phyloP scores from a whole-genome alignment of 768 basidiomycete species.

The Pleurotus salmoneostramineus region DNA sequence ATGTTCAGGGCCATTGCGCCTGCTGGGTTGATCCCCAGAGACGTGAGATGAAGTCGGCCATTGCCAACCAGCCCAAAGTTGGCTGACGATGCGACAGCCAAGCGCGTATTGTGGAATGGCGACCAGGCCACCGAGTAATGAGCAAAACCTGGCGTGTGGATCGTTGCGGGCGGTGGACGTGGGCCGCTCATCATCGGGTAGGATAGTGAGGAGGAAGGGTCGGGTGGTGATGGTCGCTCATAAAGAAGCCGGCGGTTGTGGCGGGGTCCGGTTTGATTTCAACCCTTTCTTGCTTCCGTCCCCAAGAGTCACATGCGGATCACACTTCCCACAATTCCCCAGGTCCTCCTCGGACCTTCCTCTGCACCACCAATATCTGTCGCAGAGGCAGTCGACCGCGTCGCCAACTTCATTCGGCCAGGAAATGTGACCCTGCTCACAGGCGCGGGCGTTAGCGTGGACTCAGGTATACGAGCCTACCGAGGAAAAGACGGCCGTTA shows the following conservation, averaged over 20 bases:
- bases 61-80: conserved; percentile 97
- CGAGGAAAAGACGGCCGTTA: conserved; percentile 83
- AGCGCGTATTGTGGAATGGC: conserved; percentile 70
- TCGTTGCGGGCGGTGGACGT: conserved; percentile 38
- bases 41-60: conserved; percentile 75
- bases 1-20: conserved; percentile 42
- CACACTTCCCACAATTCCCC: conserved; percentile 74
- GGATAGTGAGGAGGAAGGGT: conserved; percentile 5
- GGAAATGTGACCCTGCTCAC: conserved; percentile 79
- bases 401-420: conserved; percentile 59
- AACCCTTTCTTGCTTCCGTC: background rate
- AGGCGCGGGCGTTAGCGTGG: conserved; percentile 93
- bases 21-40: conserved; percentile 37
- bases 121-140: conserved; percentile 85
- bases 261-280: background rate
- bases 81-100: conserved; percentile 81
- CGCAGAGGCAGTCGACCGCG: conserved; percentile 22
- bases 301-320: conserved; percentile 48
- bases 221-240: background rate
- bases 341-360: conserved; percentile 34
- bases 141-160: conserved; percentile 80
- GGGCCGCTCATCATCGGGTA: conserved; percentile 23
- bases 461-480: conserved; percentile 95
- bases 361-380: conserved; percentile 23
- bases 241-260: conserved; percentile 5